These are phyloP conservation scores for Trichosporon asahii DNA, from an alignment of 1,284 basidiomycete genomes.

Conservation along the genomic window DNA sequence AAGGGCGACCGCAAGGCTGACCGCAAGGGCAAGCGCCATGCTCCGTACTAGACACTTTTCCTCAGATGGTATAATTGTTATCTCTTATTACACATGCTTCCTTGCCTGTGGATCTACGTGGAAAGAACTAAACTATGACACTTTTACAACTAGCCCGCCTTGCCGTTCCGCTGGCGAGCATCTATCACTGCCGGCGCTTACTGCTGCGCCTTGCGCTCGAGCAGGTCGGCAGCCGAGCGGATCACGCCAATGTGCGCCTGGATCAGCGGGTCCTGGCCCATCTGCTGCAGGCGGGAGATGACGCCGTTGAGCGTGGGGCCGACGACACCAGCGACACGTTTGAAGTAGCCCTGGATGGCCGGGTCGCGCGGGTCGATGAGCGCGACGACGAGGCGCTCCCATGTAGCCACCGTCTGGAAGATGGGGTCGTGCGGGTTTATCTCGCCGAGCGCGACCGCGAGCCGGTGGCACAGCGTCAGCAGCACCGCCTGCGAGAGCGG, in stretches of 20 bases:
- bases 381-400: conserved; percentile 29
- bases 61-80: not conserved
- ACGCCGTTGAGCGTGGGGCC: not conserved
- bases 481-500: conserved; percentile 40
- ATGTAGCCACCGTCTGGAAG: conserved; percentile 27
- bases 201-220: conserved; percentile 14
- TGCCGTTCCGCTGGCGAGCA: too few relatives aligned
- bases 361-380: conserved; percentile 31
- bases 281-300: conserved; percentile 1
- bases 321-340: conserved; percentile 19
- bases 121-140: not conserved
- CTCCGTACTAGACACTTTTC: conserved; percentile 21
- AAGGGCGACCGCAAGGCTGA: conserved; percentile 3
- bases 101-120: not conserved
- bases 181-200: not conserved
- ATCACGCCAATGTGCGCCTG: conserved; percentile 14
- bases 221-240: conserved; percentile 16
- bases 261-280: conserved; percentile 12
- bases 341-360: conserved; percentile 19
- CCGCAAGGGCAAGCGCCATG: conserved; percentile 20
- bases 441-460: conserved; percentile 31
- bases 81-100: conserved; percentile 1
- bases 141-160: not conserved
- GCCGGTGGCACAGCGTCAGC: conserved; percentile 41
- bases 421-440: conserved; percentile 28